phyloP scores from a whole-genome alignment of 345 rosid species.

The Bruguiera sexangula region DNA sequence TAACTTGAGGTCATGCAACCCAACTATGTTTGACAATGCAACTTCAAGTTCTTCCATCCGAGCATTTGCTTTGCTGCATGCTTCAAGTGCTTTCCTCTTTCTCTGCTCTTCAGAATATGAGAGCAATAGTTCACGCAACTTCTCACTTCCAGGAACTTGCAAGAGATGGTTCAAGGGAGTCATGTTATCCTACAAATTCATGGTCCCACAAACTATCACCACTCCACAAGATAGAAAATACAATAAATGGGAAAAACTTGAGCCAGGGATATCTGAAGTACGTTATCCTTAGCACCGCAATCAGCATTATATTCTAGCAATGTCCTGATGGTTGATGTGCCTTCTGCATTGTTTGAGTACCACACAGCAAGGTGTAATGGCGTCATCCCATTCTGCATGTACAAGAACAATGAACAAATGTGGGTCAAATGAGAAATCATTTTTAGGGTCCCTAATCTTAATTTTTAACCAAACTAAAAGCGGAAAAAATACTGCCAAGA shows the following conservation, averaged over 20 bases:
- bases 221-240: conserved; percentile 6
- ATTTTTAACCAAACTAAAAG: neutral
- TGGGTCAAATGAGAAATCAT: conserved; percentile 5
- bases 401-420: conserved; percentile 8
- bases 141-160: conserved; percentile 68
- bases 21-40: conserved; percentile 70
- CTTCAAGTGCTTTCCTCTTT: conserved; percentile 72
- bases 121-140: conserved; percentile 52
- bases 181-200: conserved; percentile 70
- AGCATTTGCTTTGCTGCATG: conserved; percentile 70
- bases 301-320: conserved; percentile 82
- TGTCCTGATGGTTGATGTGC: conserved; percentile 72
- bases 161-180: conserved; percentile 91
- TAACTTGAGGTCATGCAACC: conserved; percentile 73
- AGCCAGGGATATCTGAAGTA: conserved; percentile 23
- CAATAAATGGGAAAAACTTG: neutral
- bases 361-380: conserved; percentile 98
- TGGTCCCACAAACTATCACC: conserved; percentile 8
- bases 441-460: conserved; percentile 12
- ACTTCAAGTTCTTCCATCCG: conserved; percentile 91
- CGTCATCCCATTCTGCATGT: conserved; percentile 93
- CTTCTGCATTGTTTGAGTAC: conserved; percentile 78
- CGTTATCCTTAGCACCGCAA: conserved; percentile 88
- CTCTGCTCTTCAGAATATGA: conserved; percentile 75
- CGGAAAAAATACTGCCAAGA: conserved; percentile 13